These are phyloP conservation scores for Leccinum sublutescens DNA, from an alignment of 768 basidiomycete genomes.

Conservation along the genomic window DNA sequence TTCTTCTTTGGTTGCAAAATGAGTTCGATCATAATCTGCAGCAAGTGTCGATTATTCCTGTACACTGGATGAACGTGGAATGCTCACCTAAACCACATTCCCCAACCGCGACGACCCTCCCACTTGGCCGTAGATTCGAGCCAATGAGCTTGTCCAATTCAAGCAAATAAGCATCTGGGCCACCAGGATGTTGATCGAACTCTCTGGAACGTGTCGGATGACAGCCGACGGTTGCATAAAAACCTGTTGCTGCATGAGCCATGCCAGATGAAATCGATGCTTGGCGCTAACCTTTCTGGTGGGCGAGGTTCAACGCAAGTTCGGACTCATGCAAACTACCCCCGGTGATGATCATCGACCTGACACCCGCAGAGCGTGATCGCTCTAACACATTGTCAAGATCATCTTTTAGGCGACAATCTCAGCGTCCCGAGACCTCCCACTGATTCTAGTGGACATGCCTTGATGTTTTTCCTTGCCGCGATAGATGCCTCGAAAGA, in stretches of 20 bases:
- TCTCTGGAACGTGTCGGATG: slow-evolving; percentile 76
- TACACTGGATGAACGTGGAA: not conserved
- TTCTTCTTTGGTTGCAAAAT: slow-evolving; percentile 56
- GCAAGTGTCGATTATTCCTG: not conserved
- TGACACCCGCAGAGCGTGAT: slow-evolving; percentile 57
- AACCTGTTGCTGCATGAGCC: slow-evolving; percentile 34
- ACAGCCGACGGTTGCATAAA: slow-evolving; percentile 75
- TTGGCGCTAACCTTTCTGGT: slow-evolving; percentile 43
- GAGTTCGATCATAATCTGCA: slow-evolving; percentile 74
- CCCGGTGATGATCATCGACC: slow-evolving; percentile 75
- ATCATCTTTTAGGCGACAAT: slow-evolving; percentile 47
- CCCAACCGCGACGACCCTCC: slow-evolving; percentile 68
- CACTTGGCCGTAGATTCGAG: slow-evolving; percentile 47
- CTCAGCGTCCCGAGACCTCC: not conserved
- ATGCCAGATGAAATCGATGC: not conserved
- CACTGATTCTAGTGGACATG: slow-evolving; percentile 14
- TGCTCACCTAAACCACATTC: slow-evolving; percentile 73
- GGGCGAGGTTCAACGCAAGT: slow-evolving; percentile 59
- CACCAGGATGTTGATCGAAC: slow-evolving; percentile 56
- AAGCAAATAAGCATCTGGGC: slow-evolving; percentile 58
- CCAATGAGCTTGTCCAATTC: slow-evolving; percentile 56
- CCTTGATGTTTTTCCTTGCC: slow-evolving; percentile 52
- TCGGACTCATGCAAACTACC: slow-evolving; percentile 64
- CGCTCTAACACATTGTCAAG: slow-evolving; percentile 56
- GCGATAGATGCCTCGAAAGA: slow-evolving; percentile 52